Evolutionary conservation across 106 monocot genomes (phyloP).

Genomic region (Vanilla planifolia): DNA sequence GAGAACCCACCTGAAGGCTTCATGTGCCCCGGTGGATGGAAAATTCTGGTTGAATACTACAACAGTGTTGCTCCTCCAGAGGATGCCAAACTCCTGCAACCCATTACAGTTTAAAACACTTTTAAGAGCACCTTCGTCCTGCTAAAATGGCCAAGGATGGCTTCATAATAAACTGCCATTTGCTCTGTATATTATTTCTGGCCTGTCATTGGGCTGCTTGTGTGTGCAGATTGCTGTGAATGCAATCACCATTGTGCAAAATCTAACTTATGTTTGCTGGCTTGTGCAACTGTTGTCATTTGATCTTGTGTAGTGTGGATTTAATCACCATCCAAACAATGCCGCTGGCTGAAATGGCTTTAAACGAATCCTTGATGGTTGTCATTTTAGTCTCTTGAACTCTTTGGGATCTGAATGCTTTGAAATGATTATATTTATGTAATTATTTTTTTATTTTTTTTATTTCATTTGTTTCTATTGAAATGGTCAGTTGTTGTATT

Average conservation of each 20-base stretch:
- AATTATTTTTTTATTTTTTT: too few relatives aligned
- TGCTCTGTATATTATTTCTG: background rate
- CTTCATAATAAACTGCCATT: background rate
- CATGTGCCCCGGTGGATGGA: conserved; percentile 99
- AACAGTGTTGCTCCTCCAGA: conserved; percentile 34
- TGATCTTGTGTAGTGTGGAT: too few relatives aligned
- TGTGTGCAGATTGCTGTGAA: background rate
- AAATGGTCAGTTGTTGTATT: too few relatives aligned
- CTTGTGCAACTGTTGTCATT: background rate
- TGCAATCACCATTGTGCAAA: background rate
- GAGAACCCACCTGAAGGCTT: conserved; percentile 88
- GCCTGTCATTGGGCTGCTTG: background rate
- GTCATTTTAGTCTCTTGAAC: too few relatives aligned
- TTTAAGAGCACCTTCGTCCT: background rate
- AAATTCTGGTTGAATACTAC: conserved; percentile 79
- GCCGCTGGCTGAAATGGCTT: too few relatives aligned
- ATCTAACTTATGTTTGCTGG: background rate
- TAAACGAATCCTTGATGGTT: too few relatives aligned
- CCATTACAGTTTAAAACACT: conserved; percentile 39
- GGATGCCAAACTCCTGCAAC: conserved; percentile 35
- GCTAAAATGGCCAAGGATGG: background rate
- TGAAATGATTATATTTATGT: too few relatives aligned
- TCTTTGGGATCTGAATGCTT: too few relatives aligned
- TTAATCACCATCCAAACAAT: too few relatives aligned
- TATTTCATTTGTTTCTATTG: too few relatives aligned